A percentile compares a stretch with the other conserved stretches of the same genome.
These are phyloP conservation scores for Pestalotiopsis sp. DNA, from an alignment of 2,329 filamentous ascomycete genomes.

Conservation along the genomic window DNA sequence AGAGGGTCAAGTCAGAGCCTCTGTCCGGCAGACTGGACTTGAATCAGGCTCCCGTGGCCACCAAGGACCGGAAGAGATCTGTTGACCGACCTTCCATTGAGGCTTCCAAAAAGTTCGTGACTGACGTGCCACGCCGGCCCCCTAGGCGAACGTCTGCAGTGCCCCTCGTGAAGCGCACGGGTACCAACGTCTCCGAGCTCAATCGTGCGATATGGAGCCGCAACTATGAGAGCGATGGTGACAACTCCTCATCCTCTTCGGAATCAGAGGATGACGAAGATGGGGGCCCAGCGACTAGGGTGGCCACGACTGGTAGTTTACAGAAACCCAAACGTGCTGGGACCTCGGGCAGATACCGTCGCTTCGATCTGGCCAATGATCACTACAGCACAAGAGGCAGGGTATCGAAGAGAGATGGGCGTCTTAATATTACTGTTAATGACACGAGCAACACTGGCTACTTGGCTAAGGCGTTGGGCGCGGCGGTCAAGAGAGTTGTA, in stretches of 20 bases:
- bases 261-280: slow-evolving; percentile 24
- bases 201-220: slow-evolving; percentile 16
- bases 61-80: neutral
- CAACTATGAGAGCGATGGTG: slow-evolving; percentile 15
- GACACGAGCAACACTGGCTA: slow-evolving; percentile 73
- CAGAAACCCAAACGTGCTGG: slow-evolving; percentile 16
- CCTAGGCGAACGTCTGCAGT: slow-evolving; percentile 17
- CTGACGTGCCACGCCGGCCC: slow-evolving; percentile 21
- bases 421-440: slow-evolving; percentile 72
- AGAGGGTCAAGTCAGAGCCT: slow-evolving; percentile 21
- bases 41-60: neutral
- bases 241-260: slow-evolving; percentile 23
- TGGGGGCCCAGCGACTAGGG: neutral
- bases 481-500: slow-evolving; percentile 61
- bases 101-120: slow-evolving; percentile 20
- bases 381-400: slow-evolving; percentile 67
- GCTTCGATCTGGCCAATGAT: slow-evolving; percentile 65
- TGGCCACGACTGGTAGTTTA: slow-evolving; percentile 14
- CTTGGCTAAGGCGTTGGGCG: slow-evolving; percentile 72
- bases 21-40: neutral
- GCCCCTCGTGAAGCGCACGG: slow-evolving; percentile 23
- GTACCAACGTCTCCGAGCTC: slow-evolving; percentile 25
- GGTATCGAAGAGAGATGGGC: slow-evolving; percentile 69
- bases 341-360: slow-evolving; percentile 44
- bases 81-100: slow-evolving; percentile 19